phyloP scores from a whole-genome alignment of 164 flowering plant genomes.

The Macadamia tetraphylla region DNA sequence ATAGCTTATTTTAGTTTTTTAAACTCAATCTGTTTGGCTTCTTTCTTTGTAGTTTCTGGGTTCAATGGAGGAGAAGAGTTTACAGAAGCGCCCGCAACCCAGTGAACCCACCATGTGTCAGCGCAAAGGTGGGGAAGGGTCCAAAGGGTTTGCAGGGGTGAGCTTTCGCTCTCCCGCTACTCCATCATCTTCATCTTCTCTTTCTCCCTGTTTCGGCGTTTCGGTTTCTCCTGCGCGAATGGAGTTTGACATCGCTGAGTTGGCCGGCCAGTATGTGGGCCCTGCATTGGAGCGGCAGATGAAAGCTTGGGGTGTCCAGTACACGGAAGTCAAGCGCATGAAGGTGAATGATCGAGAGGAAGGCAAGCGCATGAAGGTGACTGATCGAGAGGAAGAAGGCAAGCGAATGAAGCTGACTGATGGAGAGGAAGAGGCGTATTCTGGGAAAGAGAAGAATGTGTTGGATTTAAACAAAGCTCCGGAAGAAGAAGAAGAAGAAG shows the following conservation, averaged over 20 bases:
- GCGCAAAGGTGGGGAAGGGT: conserved; percentile 8
- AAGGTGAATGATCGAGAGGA: neutral
- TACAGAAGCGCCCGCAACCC: conserved; percentile 14
- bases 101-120: conserved; percentile 6
- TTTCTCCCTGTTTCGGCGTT: conserved; percentile 5
- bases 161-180: conserved; percentile 4
- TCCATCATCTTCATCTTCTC: neutral
- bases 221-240: conserved; percentile 9
- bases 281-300: conserved; percentile 5
- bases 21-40: neutral
- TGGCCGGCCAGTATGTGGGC: conserved; percentile 16
- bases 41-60: neutral
- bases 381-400: conserved; percentile 1
- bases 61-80: conserved; percentile 13
- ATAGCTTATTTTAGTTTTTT: neutral
- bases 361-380: neutral
- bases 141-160: conserved; percentile 13
- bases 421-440: conserved; percentile 3
- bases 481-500: conserved; percentile 8
- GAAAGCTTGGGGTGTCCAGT: conserved; percentile 17
- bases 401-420: conserved; percentile 3
- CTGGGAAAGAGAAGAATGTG: conserved; percentile 6
- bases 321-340: conserved; percentile 4
- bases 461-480: conserved; percentile 2
- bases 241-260: neutral